Percentiles rank a stretch among this genome's conserved stretches.
Evolutionary conservation across 768 basidiomycete genomes (phyloP).

Genomic region (Tylopilus rubrobrunneus): DNA sequence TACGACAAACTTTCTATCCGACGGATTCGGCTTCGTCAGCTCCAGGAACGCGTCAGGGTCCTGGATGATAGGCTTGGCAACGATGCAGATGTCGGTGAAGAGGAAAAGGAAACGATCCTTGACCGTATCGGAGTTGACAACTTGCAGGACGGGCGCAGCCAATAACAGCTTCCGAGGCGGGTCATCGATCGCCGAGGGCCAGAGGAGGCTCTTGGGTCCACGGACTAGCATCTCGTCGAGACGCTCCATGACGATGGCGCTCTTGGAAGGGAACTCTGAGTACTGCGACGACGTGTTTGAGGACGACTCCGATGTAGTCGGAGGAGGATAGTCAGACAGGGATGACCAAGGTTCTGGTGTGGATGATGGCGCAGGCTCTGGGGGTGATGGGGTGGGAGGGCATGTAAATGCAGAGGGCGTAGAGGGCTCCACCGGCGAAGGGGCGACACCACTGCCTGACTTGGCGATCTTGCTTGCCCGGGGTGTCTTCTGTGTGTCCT

Average conservation of each 20-base stretch:
- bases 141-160: conserved; percentile 85
- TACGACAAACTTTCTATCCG: conserved; percentile 78
- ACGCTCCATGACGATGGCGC: conserved; percentile 57
- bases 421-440: conserved; percentile 19
- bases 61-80: conserved; percentile 83
- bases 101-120: conserved; percentile 96
- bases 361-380: conserved; percentile 56
- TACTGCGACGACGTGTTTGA: conserved; percentile 71
- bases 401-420: conserved; percentile 26
- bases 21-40: conserved; percentile 47
- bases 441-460: conserved; percentile 20
- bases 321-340: conserved; percentile 64
- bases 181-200: conserved; percentile 70
- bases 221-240: conserved; percentile 66
- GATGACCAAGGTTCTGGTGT: conserved; percentile 81
- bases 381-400: conserved; percentile 43
- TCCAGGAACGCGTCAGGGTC: conserved; percentile 64
- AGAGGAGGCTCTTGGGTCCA: conserved; percentile 54
- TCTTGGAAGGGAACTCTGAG: conserved; percentile 46
- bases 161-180: conserved; percentile 84
- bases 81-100: conserved; percentile 92
- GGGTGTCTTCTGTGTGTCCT: conserved; percentile 33
- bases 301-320: conserved; percentile 70
- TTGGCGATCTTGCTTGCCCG: conserved; percentile 34
- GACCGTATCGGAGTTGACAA: conserved; percentile 89